These are phyloP conservation scores for Galerina marginata DNA, from an alignment of 768 basidiomycete species.

Conservation along the genomic window DNA sequence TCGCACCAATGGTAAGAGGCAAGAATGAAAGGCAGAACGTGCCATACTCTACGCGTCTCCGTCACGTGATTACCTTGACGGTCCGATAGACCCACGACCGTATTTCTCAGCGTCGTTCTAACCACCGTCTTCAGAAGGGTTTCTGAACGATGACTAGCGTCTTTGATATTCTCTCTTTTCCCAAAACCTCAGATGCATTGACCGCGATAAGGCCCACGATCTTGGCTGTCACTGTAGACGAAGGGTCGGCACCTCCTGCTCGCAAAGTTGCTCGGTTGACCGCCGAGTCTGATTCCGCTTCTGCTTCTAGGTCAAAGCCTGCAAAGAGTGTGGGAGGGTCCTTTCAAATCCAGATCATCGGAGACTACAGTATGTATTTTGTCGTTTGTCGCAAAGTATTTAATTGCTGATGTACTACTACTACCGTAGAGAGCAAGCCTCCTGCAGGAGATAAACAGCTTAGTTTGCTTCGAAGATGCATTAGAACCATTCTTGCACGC, in stretches of 20 bases:
- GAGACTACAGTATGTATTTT: constrained; percentile 40
- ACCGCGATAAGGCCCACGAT: constrained; percentile 45
- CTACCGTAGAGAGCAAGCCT: constrained; percentile 26
- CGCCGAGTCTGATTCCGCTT: constrained; percentile 69
- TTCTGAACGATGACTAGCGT: constrained; percentile 40
- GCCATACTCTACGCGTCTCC: too few species aligned
- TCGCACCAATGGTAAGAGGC: too few species aligned
- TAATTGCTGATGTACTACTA: not conserved
- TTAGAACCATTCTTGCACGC: constrained; percentile 46
- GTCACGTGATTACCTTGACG: too few species aligned
- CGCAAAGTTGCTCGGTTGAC: constrained; percentile 73
- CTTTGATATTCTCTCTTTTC: constrained; percentile 49
- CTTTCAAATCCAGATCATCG: constrained; percentile 53
- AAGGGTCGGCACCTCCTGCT: constrained; percentile 62
- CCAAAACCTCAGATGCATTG: constrained; percentile 58
- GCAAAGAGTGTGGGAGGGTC: constrained; percentile 39
- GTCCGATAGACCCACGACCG: too few species aligned
- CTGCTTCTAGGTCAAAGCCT: constrained; percentile 59
- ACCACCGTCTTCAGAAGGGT: too few species aligned
- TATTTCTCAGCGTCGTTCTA: too few species aligned
- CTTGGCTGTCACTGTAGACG: constrained; percentile 34
- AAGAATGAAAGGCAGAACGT: too few species aligned
- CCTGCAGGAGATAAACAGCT: constrained; percentile 34
- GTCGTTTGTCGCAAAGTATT: not conserved
- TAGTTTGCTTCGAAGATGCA: constrained; percentile 39